Evolutionary conservation across 306 rosid genomes (phyloP).

Genomic region (Lathyrus aphaca): DNA sequence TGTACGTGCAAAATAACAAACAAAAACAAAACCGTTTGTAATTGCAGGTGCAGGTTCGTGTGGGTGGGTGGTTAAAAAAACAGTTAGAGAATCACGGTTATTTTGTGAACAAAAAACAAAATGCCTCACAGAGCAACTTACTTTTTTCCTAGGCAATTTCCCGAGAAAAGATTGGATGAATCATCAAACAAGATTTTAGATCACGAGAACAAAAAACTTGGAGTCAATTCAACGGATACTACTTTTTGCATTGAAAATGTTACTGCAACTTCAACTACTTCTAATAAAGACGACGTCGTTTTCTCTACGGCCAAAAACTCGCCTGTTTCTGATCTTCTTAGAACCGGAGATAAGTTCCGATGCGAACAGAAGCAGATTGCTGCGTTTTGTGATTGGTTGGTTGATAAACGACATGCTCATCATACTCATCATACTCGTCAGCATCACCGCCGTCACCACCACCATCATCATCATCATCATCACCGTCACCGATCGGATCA

Average conservation of each 20-base stretch:
- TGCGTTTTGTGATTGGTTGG: slow-evolving; percentile 66
- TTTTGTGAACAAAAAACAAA: slow-evolving; percentile 44
- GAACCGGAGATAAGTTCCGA: slow-evolving; percentile 42
- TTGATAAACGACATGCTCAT: slow-evolving; percentile 42
- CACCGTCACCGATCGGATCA: slow-evolving; percentile 20
- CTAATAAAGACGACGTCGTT: slow-evolving; percentile 42
- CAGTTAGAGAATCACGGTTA: slow-evolving; percentile 39
- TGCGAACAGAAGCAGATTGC: slow-evolving; percentile 53
- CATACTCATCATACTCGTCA: not conserved
- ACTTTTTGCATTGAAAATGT: slow-evolving; percentile 46
- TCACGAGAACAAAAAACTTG: slow-evolving; percentile 60
- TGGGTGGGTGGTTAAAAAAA: slow-evolving; percentile 44
- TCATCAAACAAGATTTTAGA: slow-evolving; percentile 53
- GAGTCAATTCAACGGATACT: slow-evolving; percentile 35
- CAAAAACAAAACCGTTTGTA: not conserved
- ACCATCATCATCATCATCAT: not conserved
- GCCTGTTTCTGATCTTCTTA: slow-evolving; percentile 64
- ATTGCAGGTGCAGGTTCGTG: slow-evolving; percentile 38
- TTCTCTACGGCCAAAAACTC: slow-evolving; percentile 38
- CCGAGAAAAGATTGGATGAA: slow-evolving; percentile 65
- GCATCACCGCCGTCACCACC: not conserved
- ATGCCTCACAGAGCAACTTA: slow-evolving; percentile 98
- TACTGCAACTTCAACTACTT: not conserved
- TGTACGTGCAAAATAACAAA: slow-evolving; percentile 29
- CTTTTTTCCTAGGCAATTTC: slow-evolving; percentile 95